Evolutionary conservation across 768 basidiomycete genomes (phyloP).

Genomic region (Agrocybe pediades): DNA sequence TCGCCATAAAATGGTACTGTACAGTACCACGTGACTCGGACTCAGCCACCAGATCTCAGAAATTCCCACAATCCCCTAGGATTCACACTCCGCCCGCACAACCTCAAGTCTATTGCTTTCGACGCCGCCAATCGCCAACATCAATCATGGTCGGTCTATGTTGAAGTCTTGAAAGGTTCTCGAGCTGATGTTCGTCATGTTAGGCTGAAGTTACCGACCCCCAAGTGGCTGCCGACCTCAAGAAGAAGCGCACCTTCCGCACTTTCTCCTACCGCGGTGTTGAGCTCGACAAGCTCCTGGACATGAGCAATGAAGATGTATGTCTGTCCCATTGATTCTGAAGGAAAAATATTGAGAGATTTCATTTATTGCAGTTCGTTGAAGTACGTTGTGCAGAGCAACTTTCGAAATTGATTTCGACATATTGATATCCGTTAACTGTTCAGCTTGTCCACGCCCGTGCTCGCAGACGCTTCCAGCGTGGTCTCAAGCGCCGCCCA

Average conservation of each 20-base stretch:
- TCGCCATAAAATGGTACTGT: slow-evolving; percentile 42
- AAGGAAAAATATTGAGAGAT: neutral
- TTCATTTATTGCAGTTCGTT: slow-evolving; percentile 55
- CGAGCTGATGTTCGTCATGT: slow-evolving; percentile 12
- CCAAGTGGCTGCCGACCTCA: slow-evolving; percentile 91
- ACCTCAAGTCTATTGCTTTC: slow-evolving; percentile 27
- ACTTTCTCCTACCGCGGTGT: slow-evolving; percentile 98
- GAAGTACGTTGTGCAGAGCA: slow-evolving; percentile 53
- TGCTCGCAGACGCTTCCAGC: slow-evolving; percentile 97
- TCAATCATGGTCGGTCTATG: slow-evolving; percentile 41
- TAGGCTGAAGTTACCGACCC: slow-evolving; percentile 95
- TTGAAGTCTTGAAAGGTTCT: slow-evolving; percentile 4
- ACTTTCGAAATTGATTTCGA: slow-evolving; percentile 3
- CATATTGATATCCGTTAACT: neutral
- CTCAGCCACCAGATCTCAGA: slow-evolving; percentile 40
- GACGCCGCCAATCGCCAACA: slow-evolving; percentile 44
- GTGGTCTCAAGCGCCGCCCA: slow-evolving; percentile 97
- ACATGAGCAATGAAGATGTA: slow-evolving; percentile 94
- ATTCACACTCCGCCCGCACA: slow-evolving; percentile 33
- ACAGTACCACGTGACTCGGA: slow-evolving; percentile 56
- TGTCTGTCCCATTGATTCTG: slow-evolving; percentile 30
- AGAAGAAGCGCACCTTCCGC: slow-evolving; percentile 98
- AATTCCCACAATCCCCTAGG: slow-evolving; percentile 22
- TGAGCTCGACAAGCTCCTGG: slow-evolving; percentile 97
- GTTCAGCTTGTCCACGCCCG: slow-evolving; percentile 95